Conservation (phyloP, 2,329 filamentous ascomycete genomes). For the Bretziella fagacearum region DNA sequence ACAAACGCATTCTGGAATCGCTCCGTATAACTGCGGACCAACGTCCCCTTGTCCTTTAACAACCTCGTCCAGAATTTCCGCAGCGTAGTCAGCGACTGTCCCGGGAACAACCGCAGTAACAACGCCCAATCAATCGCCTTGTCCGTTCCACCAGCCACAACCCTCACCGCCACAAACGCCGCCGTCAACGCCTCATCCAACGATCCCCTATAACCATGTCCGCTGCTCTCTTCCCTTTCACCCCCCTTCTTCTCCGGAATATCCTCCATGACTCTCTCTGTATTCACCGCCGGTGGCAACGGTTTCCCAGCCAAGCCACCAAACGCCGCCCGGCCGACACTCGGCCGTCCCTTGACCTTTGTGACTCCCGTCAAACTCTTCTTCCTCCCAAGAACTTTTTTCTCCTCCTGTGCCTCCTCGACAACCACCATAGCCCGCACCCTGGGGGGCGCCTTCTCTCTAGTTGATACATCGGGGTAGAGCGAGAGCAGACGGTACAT, state of each 20-base stretch:
- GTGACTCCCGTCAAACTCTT: slow-evolving; percentile 4
- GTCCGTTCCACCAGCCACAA: slow-evolving; percentile 42
- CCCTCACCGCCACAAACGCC: slow-evolving; percentile 40
- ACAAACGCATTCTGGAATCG: slow-evolving; percentile 51
- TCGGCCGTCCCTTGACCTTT: slow-evolving; percentile 13
- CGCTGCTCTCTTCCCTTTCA: not conserved
- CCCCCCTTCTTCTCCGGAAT: slow-evolving; percentile 7
- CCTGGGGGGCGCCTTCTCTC: slow-evolving; percentile 2
- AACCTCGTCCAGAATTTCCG: slow-evolving; percentile 42
- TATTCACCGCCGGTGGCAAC: slow-evolving; percentile 7
- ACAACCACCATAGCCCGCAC: not conserved
- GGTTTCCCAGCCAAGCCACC: slow-evolving; percentile 6
- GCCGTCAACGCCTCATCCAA: slow-evolving; percentile 28
- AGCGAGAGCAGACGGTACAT: slow-evolving; percentile 10
- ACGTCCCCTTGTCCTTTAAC: slow-evolving; percentile 13
- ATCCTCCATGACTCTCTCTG: slow-evolving; percentile 10
- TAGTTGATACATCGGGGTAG: slow-evolving; percentile 7
- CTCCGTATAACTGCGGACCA: slow-evolving; percentile 24
- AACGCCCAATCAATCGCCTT: slow-evolving; percentile 44
- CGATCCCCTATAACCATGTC: slow-evolving; percentile 7
- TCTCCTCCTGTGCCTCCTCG: not conserved
- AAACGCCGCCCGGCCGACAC: slow-evolving; percentile 3
- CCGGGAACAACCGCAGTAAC: slow-evolving; percentile 37
- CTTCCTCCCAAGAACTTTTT: slow-evolving; percentile 5
- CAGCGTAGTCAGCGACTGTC: slow-evolving; percentile 32